Evolutionary conservation across 2,329 filamentous ascomycete genomes (phyloP).

Genomic region (Cytospora schulzeri): DNA sequence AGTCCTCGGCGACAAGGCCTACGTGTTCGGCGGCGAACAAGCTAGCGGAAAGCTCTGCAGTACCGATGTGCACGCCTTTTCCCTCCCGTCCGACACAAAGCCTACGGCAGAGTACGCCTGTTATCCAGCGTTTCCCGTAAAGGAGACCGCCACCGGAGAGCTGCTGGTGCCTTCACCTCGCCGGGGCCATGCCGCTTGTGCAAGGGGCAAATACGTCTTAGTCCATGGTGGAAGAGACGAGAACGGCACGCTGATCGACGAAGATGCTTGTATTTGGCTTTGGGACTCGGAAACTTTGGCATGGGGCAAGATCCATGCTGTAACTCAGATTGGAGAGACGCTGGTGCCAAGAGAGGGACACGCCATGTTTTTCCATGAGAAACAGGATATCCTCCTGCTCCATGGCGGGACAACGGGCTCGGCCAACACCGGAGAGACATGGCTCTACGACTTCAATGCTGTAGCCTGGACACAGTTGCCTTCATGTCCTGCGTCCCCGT

Average conservation of each 20-base stretch:
- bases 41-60: constrained; percentile 44
- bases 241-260: constrained; percentile 35
- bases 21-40: constrained; percentile 56
- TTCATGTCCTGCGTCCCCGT: constrained; percentile 40
- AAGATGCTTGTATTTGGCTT: constrained; percentile 41
- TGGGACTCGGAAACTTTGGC: constrained; percentile 41
- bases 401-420: constrained; percentile 46
- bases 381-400: constrained; percentile 53
- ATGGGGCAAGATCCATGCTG: constrained; percentile 39
- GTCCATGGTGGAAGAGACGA: constrained; percentile 42
- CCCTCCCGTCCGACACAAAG: constrained; percentile 47
- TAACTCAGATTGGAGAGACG: constrained; percentile 36
- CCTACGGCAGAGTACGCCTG: constrained; percentile 39
- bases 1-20: constrained; percentile 54
- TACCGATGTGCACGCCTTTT: constrained; percentile 54
- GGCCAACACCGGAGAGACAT: constrained; percentile 45
- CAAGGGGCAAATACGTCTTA: constrained; percentile 37
- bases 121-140: constrained; percentile 37
- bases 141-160: constrained; percentile 34
- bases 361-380: constrained; percentile 41
- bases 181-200: constrained; percentile 41
- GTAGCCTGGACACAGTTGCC: constrained; percentile 54
- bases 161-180: constrained; percentile 38
- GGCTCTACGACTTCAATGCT: constrained; percentile 52
- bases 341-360: constrained; percentile 38